Percentiles rank a stretch among this genome's conserved stretches.
Conservation (phyloP, 2,329 filamentous ascomycete species). For the Trichoderma breve region DNA sequence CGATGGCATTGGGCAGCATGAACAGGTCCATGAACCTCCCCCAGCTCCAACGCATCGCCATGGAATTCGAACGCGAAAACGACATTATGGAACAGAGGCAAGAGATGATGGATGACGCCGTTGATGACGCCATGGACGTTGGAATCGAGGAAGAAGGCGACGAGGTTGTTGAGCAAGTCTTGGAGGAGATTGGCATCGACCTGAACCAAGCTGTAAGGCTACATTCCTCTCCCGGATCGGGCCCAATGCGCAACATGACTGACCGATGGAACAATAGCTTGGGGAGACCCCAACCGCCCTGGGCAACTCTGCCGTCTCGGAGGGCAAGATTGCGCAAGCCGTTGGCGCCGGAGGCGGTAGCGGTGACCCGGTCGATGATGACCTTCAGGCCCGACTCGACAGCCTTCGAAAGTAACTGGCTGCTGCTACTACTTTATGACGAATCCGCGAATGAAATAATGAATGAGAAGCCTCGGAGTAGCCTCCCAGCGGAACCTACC, state of each 20-base stretch:
- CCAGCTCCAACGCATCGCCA: conserved; percentile 89
- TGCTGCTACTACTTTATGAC: neutral
- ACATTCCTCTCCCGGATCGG: neutral
- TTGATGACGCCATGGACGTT: conserved; percentile 92
- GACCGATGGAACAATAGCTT: conserved; percentile 54
- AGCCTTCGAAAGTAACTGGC: conserved; percentile 63
- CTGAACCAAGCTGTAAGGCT: conserved; percentile 76
- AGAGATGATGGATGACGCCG: conserved; percentile 99
- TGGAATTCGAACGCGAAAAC: conserved; percentile 99
- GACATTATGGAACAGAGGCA: conserved; percentile 99
- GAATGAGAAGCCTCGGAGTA: neutral
- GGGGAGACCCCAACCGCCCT: conserved; percentile 87
- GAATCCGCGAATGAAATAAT: neutral
- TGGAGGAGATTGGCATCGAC: conserved; percentile 96
- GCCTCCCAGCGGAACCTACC: neutral
- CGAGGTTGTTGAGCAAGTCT: conserved; percentile 91
- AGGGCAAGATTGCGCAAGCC: conserved; percentile 81
- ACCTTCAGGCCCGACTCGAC: conserved; percentile 89
- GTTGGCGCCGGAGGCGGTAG: conserved; percentile 60
- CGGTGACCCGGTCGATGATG: conserved; percentile 73
- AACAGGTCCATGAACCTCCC: conserved; percentile 97
- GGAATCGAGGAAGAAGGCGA: conserved; percentile 92
- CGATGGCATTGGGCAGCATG: conserved; percentile 90
- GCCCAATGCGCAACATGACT: neutral
- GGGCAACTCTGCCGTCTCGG: conserved; percentile 68